Conservation (phyloP, 2,329 filamentous ascomycete species). For the Aspergillus uvarum region DNA sequence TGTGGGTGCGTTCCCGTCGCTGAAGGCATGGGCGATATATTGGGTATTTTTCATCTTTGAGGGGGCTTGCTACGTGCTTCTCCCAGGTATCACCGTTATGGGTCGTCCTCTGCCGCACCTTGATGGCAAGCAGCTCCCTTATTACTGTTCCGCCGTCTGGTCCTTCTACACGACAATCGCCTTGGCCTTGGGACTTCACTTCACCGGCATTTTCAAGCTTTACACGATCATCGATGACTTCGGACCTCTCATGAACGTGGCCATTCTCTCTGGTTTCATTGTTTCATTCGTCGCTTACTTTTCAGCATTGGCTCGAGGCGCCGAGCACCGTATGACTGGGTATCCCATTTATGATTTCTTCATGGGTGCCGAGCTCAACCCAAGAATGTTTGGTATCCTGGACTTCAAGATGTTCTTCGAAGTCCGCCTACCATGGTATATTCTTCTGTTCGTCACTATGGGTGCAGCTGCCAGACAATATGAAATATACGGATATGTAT, state of each 20-base stretch:
- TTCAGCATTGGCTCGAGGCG: constrained; percentile 76
- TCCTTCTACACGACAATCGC: constrained; percentile 85
- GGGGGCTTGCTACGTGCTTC: constrained; percentile 74
- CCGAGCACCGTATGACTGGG: constrained; percentile 89
- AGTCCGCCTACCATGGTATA: constrained; percentile 88
- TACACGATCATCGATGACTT: constrained; percentile 96
- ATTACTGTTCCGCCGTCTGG: constrained; percentile 89
- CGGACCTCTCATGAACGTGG: constrained; percentile 86
- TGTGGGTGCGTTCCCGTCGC: constrained; percentile 77
- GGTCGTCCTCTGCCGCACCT: constrained; percentile 84
- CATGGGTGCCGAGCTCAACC: constrained; percentile 86
- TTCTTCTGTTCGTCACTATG: constrained; percentile 74
- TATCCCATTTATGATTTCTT: constrained; percentile 82
- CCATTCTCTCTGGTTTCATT: constrained; percentile 84
- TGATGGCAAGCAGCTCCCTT: constrained; percentile 80
- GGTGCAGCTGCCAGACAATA: constrained; percentile 79
- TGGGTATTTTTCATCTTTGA: constrained; percentile 91
- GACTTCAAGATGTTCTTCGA: constrained; percentile 98
- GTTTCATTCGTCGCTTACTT: constrained; percentile 82
- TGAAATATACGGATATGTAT: constrained; percentile 80
- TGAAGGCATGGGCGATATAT: constrained; percentile 87
- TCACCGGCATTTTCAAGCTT: constrained; percentile 79
- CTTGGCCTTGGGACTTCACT: constrained; percentile 70
- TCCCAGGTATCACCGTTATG: constrained; percentile 83
- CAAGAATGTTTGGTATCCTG: constrained; percentile 76